phyloP scores from a whole-genome alignment of 768 basidiomycete species.

The Boletus rex-veris region DNA sequence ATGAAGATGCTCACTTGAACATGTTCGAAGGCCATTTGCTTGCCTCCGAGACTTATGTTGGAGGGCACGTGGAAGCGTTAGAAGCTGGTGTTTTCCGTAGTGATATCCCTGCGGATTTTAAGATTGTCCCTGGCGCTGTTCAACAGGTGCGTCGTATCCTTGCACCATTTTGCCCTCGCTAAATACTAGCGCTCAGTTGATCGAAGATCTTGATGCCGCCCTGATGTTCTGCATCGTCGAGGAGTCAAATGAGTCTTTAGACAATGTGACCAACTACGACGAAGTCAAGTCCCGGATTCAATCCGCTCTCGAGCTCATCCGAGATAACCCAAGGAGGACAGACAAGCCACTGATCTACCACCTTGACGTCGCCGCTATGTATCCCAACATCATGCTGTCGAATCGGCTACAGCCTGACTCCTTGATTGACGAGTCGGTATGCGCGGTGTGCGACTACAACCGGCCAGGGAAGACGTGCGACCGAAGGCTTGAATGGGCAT shows the following conservation, averaged over 20 bases:
- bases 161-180: neutral
- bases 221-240: slow-evolving; percentile 84
- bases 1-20: slow-evolving; percentile 87
- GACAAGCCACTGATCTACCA: slow-evolving; percentile 98
- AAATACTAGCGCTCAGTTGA: slow-evolving; percentile 53
- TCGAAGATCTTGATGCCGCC: slow-evolving; percentile 91
- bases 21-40: slow-evolving; percentile 97
- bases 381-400: slow-evolving; percentile 99
- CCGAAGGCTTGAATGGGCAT: slow-evolving; percentile 92
- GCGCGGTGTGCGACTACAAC: slow-evolving; percentile 98
- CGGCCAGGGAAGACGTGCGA: slow-evolving; percentile 95
- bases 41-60: slow-evolving; percentile 96
- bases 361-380: slow-evolving; percentile 99
- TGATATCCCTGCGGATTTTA: slow-evolving; percentile 94
- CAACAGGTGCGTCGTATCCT: slow-evolving; percentile 57
- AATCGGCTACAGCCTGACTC: slow-evolving; percentile 98
- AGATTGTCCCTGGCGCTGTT: slow-evolving; percentile 82
- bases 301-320: slow-evolving; percentile 78
- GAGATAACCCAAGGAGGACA: slow-evolving; percentile 82
- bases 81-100: slow-evolving; percentile 98
- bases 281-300: slow-evolving; percentile 82
- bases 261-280: slow-evolving; percentile 91
- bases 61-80: slow-evolving; percentile 96
- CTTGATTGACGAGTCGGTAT: slow-evolving; percentile 92
- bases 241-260: slow-evolving; percentile 76